Evolutionary conservation across 2,329 filamentous ascomycete genomes (phyloP), one percentile per base, ranked within the genome.

Genomic region (Stagonosporopsis tanaceti): DNA sequence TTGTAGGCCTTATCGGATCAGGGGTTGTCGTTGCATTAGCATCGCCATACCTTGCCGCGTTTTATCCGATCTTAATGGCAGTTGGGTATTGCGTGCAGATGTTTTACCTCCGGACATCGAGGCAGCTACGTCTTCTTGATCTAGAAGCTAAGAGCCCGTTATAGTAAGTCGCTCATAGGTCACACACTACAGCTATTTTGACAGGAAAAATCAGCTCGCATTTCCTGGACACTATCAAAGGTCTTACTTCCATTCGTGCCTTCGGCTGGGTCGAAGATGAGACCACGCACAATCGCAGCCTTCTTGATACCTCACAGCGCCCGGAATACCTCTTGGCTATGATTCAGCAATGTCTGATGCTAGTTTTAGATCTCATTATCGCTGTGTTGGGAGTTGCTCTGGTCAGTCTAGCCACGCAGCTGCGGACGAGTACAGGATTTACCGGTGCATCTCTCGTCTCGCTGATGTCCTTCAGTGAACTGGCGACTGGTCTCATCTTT

Each of bases 41-140:
- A 12, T 71, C 76, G 1, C 55, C 59, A 1, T 78, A 73, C 38
- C 67, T 73, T 7, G 73, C 72, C 4, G 57, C 69, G 2, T 53
- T 65, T 1, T 64, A 77, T 28, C 78, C 78, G 1, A 47, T 76
- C 24, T 54, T 78, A 6, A 41, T 69, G 37, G 67, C 80, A 1
- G 20, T 53, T 0, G 34, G 24, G 1, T 53, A 53, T 25, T 22
- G 9, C 5, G 15, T 53, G 11, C 78, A 81, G 53, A 71, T 63
- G 24, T 74, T 75, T 62, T 82, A 82, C 52, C 72, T 81, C 1
- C 74, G 73, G 4, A 80, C 79, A 5, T 77, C 76, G 14, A 69
- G 79, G 2, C 78, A 81, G 57, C 55, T 82, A 6, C 77, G 84
- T 50, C 71, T 82, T 8, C 67, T 84, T 6, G 83, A 85, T 59